These are phyloP conservation scores for Psidium guajava DNA, from an alignment of 345 rosid species.

Conservation along the genomic window DNA sequence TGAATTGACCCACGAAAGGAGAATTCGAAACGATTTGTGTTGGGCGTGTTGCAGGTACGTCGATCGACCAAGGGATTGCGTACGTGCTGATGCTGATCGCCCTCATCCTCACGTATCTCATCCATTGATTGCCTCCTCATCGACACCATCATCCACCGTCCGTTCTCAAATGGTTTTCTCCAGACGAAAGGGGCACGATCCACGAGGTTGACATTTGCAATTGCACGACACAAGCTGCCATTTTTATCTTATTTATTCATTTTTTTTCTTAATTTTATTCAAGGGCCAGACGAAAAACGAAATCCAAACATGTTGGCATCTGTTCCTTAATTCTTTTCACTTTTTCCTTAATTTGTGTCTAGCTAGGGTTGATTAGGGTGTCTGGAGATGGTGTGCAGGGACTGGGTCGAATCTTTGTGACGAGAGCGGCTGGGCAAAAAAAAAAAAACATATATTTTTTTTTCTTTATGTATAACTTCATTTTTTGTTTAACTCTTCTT, in stretches of 20 bases:
- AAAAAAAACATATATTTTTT: not conserved
- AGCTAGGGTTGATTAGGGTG: not conserved
- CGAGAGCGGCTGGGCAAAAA: not conserved
- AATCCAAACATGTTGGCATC: not conserved
- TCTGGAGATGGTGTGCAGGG: not conserved
- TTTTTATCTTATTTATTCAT: not conserved
- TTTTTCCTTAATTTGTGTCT: not conserved
- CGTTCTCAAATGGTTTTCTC: not conserved
- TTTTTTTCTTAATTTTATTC: not conserved
- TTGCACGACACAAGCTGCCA: not conserved
- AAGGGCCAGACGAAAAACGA: not conserved
- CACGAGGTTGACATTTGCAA: not conserved
- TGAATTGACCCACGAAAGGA: not conserved
- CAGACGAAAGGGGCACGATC: not conserved
- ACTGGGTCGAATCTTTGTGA: not conserved
- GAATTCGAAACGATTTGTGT: not conserved
- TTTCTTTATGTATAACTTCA: not conserved
- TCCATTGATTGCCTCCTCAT: conserved; percentile 19
- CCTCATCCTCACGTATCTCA: conserved; percentile 70
- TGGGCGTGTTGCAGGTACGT: conserved; percentile 40
- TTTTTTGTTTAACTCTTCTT: not conserved
- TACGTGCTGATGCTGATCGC: conserved; percentile 80
- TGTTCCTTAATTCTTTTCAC: not conserved
- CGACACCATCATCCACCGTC: not conserved
- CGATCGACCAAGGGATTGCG: conserved; percentile 86